phyloP scores from a whole-genome alignment of 2,329 filamentous ascomycete species.

The Calonectria hongkongensis region DNA sequence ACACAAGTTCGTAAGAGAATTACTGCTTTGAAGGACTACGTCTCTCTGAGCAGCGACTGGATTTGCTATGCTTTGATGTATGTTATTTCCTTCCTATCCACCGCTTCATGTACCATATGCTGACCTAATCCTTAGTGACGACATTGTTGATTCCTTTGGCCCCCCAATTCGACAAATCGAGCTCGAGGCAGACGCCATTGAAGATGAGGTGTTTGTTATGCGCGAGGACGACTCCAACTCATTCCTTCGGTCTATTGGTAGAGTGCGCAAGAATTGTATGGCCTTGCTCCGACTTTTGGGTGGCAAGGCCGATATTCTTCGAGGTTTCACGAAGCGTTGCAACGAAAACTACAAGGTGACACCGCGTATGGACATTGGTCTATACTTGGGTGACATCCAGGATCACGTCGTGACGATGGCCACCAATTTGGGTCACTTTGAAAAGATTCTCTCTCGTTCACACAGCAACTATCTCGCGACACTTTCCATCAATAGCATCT shows the following conservation, averaged over 20 bases:
- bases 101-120: slow-evolving; percentile 18
- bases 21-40: slow-evolving; percentile 93
- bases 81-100: slow-evolving; percentile 58
- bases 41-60: slow-evolving; percentile 96
- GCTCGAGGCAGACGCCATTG: slow-evolving; percentile 91
- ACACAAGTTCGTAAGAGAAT: slow-evolving; percentile 94
- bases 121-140: slow-evolving; percentile 76
- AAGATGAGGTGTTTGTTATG: slow-evolving; percentile 95
- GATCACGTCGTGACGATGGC: slow-evolving; percentile 99
- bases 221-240: slow-evolving; percentile 91
- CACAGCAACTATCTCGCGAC: slow-evolving; percentile 98
- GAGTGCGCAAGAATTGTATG: slow-evolving; percentile 95
- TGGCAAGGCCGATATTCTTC: slow-evolving; percentile 98
- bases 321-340: slow-evolving; percentile 98
- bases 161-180: slow-evolving; percentile 93
- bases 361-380: slow-evolving; percentile 94
- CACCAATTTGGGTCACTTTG: slow-evolving; percentile 94
- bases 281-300: slow-evolving; percentile 93
- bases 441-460: slow-evolving; percentile 95
- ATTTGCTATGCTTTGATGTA: slow-evolving; percentile 98
- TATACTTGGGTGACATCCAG: slow-evolving; percentile 98
- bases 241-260: slow-evolving; percentile 91
- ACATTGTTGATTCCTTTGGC: slow-evolving; percentile 97
- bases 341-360: slow-evolving; percentile 98
- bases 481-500: slow-evolving; percentile 92